Evolutionary conservation across 176 grass and related monocot species (phyloP).

Genomic region (Triticum timopheevii): DNA sequence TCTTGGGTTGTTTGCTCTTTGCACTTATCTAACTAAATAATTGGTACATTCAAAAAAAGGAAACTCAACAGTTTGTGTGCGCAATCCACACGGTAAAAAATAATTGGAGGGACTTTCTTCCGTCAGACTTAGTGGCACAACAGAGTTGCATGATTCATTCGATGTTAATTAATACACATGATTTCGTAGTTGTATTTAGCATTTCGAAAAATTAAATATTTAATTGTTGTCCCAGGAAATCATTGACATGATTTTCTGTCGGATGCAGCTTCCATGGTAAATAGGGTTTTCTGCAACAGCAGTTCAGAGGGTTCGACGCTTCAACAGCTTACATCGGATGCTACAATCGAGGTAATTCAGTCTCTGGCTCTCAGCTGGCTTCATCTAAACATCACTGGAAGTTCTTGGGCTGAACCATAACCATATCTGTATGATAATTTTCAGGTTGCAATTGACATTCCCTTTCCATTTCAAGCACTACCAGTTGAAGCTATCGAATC

Average conservation of each 20-base stretch:
- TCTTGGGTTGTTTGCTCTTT: neutral
- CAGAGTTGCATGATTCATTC: neutral
- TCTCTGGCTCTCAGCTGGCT: neutral
- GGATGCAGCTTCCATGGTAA: constrained; percentile 99
- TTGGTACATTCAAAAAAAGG: neutral
- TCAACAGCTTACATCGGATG: constrained; percentile 79
- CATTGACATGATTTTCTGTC: constrained; percentile 94
- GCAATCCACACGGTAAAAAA: neutral
- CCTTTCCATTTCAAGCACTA: constrained; percentile 78
- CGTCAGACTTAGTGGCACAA: neutral
- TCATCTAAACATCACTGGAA: neutral
- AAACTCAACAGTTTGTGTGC: neutral
- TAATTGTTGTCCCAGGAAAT: constrained; percentile 77
- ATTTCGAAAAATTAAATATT: constrained; percentile 45
- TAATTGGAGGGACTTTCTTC: neutral
- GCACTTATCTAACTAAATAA: neutral
- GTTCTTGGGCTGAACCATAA: too few relatives aligned
- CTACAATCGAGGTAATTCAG: constrained; percentile 74
- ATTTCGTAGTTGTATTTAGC: neutral
- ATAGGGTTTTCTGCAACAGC: constrained; percentile 77
- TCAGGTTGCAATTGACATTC: constrained; percentile 91
- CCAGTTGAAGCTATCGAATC: constrained; percentile 86
- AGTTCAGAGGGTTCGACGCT: constrained; percentile 36
- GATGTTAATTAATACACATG: neutral
- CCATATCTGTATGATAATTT: neutral